Evolutionary conservation across 2,329 filamentous ascomycete species (phyloP), one percentile per base, ranked within the genome.

Genomic region (Ophiosphaerella korrae): DNA sequence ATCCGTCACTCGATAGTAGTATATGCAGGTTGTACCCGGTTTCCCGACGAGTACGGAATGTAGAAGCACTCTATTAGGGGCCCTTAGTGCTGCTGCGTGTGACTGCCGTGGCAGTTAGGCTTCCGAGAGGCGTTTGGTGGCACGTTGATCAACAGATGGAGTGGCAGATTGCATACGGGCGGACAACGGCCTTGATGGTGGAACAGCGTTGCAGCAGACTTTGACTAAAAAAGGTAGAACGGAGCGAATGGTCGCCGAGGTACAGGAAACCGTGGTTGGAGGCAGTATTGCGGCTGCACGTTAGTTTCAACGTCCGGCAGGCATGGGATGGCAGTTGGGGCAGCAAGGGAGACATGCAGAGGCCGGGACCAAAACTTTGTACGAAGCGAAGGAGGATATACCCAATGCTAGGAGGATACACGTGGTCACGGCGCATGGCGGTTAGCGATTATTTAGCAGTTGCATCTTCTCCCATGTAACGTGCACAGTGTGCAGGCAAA

Each of bases 111-210:
- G 55, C 61, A 59, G 48, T 47, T 38, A n/a, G 41, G 45, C 33
- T 50, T 52, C 57, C 55, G 62, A 65, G 52, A 54, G 64, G 61
- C 63, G 59, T 60, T 57, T 42, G 40, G 69, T 71, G 48, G 31
- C 42, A 70, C 63, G 42, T 58, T 57, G 52, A 53, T 58, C 50
- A 53, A 63, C 56, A 59, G 39, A 48, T 57, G 36, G 56, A 57
- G 58, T 42, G 32, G 21, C 32, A 31, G 14, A 55, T 51, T 53
- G 52, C 53, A 58, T 45, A 14, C 35, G 16, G n/a, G 39, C 12
- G 32, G 18, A 55, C 48, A 32, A 45, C 40, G 50, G 42, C 16
- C 11, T 26, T 21, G 37, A 31, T 58, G 45, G 52, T 55, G 41
- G 33, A 38, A 61, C 49, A 32, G 23, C 39, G 38, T 52, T 60